Evolutionary conservation across 2,329 filamentous ascomycete genomes (phyloP), one percentile per base, ranked within the genome.

Genomic region (Cryoendolithus antarcticus): DNA sequence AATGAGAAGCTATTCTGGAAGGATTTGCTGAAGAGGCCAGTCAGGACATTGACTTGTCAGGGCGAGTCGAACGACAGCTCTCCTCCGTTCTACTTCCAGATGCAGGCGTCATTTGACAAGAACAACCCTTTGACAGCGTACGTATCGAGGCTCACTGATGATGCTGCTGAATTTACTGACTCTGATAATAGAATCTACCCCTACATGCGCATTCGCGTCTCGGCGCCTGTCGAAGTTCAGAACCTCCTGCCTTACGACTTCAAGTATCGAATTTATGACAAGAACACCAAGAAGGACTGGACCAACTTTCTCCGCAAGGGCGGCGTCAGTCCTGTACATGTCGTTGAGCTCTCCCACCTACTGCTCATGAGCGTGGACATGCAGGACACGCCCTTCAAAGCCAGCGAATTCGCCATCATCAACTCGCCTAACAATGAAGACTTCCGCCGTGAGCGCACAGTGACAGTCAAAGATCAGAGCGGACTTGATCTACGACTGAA

Each of bases 211-310:
- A 72, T 98, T 48, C 84, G 88, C 49, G 73, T 98, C 2, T 93
- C 86, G 15, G 89, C 91, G 1, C 91, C 93, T 0, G 77, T 98
- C 9, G 89, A 94, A 36, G 72, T 98, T 4, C 89, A 98, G 60
- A 98, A 98, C 49, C 66, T 98, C 32, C 65, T 98, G 30, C 91
- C 91, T 0, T 96, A 91, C 56, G 91, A 98, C 62, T 98, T 98
- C 75, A 96, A 98, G 62, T 98, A 98, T 60, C 79, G 89, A 40
- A 96, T 98, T 40, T 98, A 96, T 55, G 91, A 98, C 66, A 95
- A 93, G 66, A 93, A 94, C 59, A 95, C 88, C 0, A 93, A 89
- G 69, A 94, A 93, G 58, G 91, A 98, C 58, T 98, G 91, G 91
- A 93, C 86, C 4, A 98, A 98, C 59, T 98, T 98, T 64, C 66